Evolutionary conservation across 306 rosid genomes (phyloP), one percentile per base, ranked within the genome.

Genomic region (Acacia melanoxylon): DNA sequence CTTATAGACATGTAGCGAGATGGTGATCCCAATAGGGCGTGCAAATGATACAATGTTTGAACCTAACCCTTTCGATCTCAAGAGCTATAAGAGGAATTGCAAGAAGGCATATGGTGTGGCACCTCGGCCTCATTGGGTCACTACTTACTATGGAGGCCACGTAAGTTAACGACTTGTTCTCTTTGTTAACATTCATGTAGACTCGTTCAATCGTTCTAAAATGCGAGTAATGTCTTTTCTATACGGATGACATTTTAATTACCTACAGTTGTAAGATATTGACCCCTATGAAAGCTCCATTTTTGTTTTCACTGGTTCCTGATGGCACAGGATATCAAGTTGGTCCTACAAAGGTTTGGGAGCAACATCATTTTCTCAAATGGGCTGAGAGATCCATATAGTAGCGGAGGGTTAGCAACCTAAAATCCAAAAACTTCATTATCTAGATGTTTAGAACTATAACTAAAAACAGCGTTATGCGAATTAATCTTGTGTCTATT

Each of bases 291-390:
- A n/a, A 71, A 65, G 12, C 27, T 44, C 49, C 33, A 3, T 62
- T 65, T 71, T 65, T 77, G 27, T 6, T 25, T 78, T 22, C 13
- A n/a, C 6, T 35, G 66, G 61, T 48, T 4, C 52, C 19, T 48
- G 52, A 48, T 68, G 76, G 74, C 37, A 13, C 87, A 93, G 95
- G 85, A 89, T 80, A 77, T 88, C 76, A 84, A 88, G 70, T 45
- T 84, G 79, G 65, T 83, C 10, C 95, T 92, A 51, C 80, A 78
- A 13, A 87, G 66, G 41, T 93, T 91, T 68, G 95, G 86, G 2
- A 89, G 95, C 89, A 91, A 89, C 83, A 91, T 93, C 35, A 91
- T 91, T 70, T 91, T 93, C 90, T 91, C 94, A 2, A 93, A 93
- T 83, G 97, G 95, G 59, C 86, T 93, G 7, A 86, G 63, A 87